Evolutionary conservation across 2,329 filamentous ascomycete genomes (phyloP), one percentile per base, ranked within the genome.

Genomic region (Penicillium sp.): DNA sequence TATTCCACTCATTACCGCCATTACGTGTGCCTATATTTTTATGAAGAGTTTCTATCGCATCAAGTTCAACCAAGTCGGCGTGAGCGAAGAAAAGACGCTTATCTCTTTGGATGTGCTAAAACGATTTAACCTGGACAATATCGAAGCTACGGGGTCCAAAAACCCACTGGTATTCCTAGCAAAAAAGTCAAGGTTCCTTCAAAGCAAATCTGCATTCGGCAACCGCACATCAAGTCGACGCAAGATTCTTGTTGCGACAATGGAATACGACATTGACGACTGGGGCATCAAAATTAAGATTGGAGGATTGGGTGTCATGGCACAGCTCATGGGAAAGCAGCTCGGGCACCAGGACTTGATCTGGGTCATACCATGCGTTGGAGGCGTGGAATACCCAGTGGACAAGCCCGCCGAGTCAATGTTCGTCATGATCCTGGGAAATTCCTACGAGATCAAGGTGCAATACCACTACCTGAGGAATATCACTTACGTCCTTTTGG

Each of bases 231-330:
- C 66, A 13, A 55, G 49, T 23, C 44, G 67, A 30, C 66, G 75
- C n/a, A 81, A 73, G 20, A 74, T 82, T 2, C 69, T 84, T 14
- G 80, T 84, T 36, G 80, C 78, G 9, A 83, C 80, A 5, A 82
- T 84, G 76, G 80, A 84, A 58, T 84, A 84, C 60, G 78, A 83
- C 44, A 82, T 84, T 43, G 76, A 80, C 38, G 80, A 84, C 54
- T 83, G 80, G 76, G 70, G 63, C 3, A 79, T 84, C 62, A 83
- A 81, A 60, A 79, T 84, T 62, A 84, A 84, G 62, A 84, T 84
- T 31, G 80, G 80, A 42, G 80, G 80, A 43, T 67, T 84, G 3
- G 80, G 80, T 57, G 79, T 82, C 44, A 84, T 84, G 79, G 79
- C 80, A 22, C 76, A 80, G 49, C 64, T 83, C 2, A 84, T 83